Evolutionary conservation across 495 filamentous ascomycete species (phyloP), one percentile per base, ranked within the genome.

Genomic region (Penicillium pulvis): DNA sequence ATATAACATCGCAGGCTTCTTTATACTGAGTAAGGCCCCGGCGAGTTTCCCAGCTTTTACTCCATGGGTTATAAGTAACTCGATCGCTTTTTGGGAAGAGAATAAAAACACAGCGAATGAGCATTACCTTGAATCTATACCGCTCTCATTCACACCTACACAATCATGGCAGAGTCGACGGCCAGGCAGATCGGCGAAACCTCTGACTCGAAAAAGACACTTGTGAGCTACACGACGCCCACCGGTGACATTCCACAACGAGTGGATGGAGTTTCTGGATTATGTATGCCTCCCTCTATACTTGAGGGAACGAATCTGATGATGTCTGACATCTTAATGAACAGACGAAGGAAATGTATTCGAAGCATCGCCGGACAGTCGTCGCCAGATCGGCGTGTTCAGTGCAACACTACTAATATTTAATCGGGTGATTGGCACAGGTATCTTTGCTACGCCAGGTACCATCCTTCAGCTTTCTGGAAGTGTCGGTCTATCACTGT

Each of bases 341-440:
- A 16, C 54, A 78, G 75, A 78, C 48, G 75, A 78, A 53, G 73
- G 73, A 56, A 72, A 87, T 67, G 81, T 87, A 31, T 73, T 87
- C 14, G 85, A 85, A 28, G 82, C 89, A 51, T 85, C 85, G 4
- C 83, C 87, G 0, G 78, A 79, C 0, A 67, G 83, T 42, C 87
- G 88, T 24, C 82, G 87, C 14, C 85, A 86, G 53, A 77, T 88
- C 44, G 84, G 83, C 14, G 74, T 81, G 11, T 58, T 86, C 60
- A 87, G 84, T 41, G 84, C 84, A 19, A 74, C 86, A 20, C 83
- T 86, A 51, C 69, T 90, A 28, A 88, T 88, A 55, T 75, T 89
- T 30, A 85, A 83, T 62, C 81, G 83, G 55, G 86, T 88, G 71
- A 83, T 88, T 64, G 85, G 86, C 5, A 88, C 86, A 0, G 85